Evolutionary conservation across 2,329 filamentous ascomycete genomes (phyloP).

Genomic region (Tolypocladium inflatum): DNA sequence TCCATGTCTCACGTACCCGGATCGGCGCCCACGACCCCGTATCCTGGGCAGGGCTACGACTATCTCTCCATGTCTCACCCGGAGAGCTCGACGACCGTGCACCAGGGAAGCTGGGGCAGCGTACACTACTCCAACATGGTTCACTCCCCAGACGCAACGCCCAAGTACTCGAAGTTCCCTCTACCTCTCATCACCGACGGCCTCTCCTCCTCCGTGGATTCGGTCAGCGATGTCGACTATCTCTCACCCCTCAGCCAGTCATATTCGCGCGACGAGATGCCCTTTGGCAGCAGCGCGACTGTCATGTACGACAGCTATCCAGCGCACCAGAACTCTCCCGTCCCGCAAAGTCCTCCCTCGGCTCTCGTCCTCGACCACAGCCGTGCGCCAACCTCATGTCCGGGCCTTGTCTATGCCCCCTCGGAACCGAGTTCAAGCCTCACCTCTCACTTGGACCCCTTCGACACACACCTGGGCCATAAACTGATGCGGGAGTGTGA

Average conservation of each 20-base stretch:
- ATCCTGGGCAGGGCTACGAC: conserved; percentile 29
- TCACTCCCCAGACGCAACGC: conserved; percentile 20
- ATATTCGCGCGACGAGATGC: conserved; percentile 48
- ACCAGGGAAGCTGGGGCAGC: conserved; percentile 34
- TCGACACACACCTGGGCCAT: conserved; percentile 44
- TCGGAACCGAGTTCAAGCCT: conserved; percentile 53
- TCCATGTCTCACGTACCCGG: conserved; percentile 16
- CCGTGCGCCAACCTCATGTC: conserved; percentile 48
- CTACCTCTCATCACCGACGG: conserved; percentile 38
- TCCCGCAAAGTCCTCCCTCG: conserved; percentile 45
- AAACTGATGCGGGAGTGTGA: conserved; percentile 47
- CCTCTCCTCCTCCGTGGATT: conserved; percentile 46
- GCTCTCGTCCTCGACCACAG: conserved; percentile 46
- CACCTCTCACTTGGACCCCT: conserved; percentile 48
- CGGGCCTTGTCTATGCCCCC: conserved; percentile 50
- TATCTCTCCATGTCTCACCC: conserved; percentile 42
- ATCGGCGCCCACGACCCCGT: conserved; percentile 37
- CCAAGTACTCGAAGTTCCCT: conserved; percentile 35
- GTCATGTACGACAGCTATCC: conserved; percentile 49
- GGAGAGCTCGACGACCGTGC: conserved; percentile 29
- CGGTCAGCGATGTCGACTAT: conserved; percentile 54
- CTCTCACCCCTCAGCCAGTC: conserved; percentile 49
- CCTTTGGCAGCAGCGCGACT: conserved; percentile 45
- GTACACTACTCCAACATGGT: conserved; percentile 34
- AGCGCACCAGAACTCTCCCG: conserved; percentile 38